Base-by-base conservation (phyloP, 2,329 filamentous ascomycete genomes). In the Cordyceps farinosa region DNA sequence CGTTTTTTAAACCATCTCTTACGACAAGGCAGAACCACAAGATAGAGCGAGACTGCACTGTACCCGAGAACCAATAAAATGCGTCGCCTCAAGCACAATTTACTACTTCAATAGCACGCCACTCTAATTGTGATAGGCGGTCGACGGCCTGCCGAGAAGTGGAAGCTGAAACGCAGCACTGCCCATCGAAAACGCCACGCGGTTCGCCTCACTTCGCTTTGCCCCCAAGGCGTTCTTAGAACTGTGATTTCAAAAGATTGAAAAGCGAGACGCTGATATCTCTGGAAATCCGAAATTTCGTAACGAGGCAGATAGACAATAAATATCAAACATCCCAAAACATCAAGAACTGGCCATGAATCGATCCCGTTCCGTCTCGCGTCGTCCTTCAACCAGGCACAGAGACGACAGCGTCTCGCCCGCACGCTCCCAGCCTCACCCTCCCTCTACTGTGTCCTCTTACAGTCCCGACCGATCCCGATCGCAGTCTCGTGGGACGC, bases 321-420 rank as follows among this genome's bases (percentile, higher is more conserved):
- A 3, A 8, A 13, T 13, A 17, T 5, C 11, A 40, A 5, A 58
- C 29, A 50, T 9, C 6, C 30, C 27, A 15, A 38, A 44, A 27
- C 7, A 22, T 3, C 17, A 40, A 62, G 3, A 42, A 32, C 29
- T 45, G 11, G 34, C 3, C 50, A 66, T 66, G 59, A 47, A 64
- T 44, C 58, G 58, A n/a, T 53, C 64, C 4, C 50, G 61, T 13
- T 62, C 65, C 17, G 61, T 50, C 22, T 62, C 66, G 5, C 62
- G 62, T n/a, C 53, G 42, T 29, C 52, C 59, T 6, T 44, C 59
- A 10, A 27, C n/a, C 7, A 30, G 62, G 17, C 51, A n/a, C 34
- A 27, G 22, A 15, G 34, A 64, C 13, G n/a, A 61, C 15, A 56
- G 58, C 59, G 29, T 32, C 44, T 53, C 61, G 40, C 47, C 56